Conservation (phyloP, 257 asterid species). For the Solanum pennellii region DNA sequence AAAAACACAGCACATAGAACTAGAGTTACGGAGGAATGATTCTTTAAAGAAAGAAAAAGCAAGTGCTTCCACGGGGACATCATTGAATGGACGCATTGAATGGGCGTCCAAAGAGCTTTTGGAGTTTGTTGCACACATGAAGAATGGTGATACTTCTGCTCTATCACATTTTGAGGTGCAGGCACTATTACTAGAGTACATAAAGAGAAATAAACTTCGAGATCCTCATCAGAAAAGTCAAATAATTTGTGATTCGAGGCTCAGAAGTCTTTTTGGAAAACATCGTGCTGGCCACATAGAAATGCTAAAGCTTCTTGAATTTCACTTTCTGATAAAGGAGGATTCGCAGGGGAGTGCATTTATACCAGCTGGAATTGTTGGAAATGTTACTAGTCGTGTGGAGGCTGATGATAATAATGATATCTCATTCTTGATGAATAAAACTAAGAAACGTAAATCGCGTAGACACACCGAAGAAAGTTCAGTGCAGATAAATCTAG, state of each 20-base stretch:
- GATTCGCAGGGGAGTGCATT: slow-evolving; percentile 27
- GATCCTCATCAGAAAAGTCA: slow-evolving; percentile 68
- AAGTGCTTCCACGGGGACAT: background rate
- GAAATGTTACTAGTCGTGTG: slow-evolving; percentile 15
- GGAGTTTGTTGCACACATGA: slow-evolving; percentile 70
- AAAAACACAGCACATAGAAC: slow-evolving; percentile 6
- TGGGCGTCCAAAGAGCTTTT: slow-evolving; percentile 75
- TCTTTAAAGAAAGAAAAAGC: slow-evolving; percentile 8
- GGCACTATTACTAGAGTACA: slow-evolving; percentile 50
- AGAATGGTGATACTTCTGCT: slow-evolving; percentile 60
- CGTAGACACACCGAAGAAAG: slow-evolving; percentile 44
- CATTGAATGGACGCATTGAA: slow-evolving; percentile 13
- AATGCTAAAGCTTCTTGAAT: slow-evolving; percentile 78
- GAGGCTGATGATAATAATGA: slow-evolving; percentile 23
- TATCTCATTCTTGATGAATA: slow-evolving; percentile 11
- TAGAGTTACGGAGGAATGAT: background rate
- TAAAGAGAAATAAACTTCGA: slow-evolving; percentile 59
- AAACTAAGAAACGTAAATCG: slow-evolving; percentile 44
- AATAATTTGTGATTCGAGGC: slow-evolving; percentile 63
- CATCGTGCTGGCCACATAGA: slow-evolving; percentile 62
- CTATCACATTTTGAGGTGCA: slow-evolving; percentile 59
- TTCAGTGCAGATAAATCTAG: slow-evolving; percentile 32
- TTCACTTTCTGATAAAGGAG: slow-evolving; percentile 52
- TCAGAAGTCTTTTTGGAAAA: slow-evolving; percentile 61
- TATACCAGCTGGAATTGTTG: slow-evolving; percentile 55